Evolutionary conservation across 257 asterid species (phyloP), one percentile per base, ranked within the genome.

Genomic region (Solanum peruvianum): DNA sequence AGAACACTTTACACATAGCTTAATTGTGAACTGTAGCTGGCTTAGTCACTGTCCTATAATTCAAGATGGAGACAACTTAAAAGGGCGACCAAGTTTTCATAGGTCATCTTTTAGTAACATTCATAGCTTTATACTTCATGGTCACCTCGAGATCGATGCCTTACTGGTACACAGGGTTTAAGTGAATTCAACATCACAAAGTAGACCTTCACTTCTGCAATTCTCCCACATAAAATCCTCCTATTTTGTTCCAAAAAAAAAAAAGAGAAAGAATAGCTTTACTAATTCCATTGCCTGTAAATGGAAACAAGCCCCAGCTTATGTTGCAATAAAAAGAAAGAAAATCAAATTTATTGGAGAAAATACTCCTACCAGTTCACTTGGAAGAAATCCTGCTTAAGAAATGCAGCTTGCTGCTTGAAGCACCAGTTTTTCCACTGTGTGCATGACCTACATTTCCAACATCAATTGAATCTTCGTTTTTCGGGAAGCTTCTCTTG

Each of bases 401-500:
- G 64, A 86, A 88, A 29, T 87, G 83, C 42, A 88, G 75, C 86
- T 87, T 84, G 33, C 90, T 85, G 90, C 90, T 85, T 85, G 90
- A 88, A 75, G 90, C 62, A 35, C 87, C 83, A 77, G 88, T 82
- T 88, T 85, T 88, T 45, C 86, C 84, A 77, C 75, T 77, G 5
- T 84, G 69, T 60, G 64, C 83, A n/a, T 85, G 88, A 23, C 86
- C 86, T 31, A 49, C 33, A 84, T 84, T 77, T 76, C 73, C 90
- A 60, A 85, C 47, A 77, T 88, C 90, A 76, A 16, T 52, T 71
- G 85, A 83, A n/a, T 88, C 90, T 66, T 85, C 90, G 3, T 58
- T 88, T 85, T 85, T 88, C 21, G 85, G 71, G 76, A 85, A 78
- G 58, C 82, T 87, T 70, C 86, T 88, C 66, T 85, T 88, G 73